Percentiles rank a stretch among this genome's conserved stretches.
Conservation (phyloP, 2,329 filamentous ascomycete species). For the Xylogone sp. region DNA sequence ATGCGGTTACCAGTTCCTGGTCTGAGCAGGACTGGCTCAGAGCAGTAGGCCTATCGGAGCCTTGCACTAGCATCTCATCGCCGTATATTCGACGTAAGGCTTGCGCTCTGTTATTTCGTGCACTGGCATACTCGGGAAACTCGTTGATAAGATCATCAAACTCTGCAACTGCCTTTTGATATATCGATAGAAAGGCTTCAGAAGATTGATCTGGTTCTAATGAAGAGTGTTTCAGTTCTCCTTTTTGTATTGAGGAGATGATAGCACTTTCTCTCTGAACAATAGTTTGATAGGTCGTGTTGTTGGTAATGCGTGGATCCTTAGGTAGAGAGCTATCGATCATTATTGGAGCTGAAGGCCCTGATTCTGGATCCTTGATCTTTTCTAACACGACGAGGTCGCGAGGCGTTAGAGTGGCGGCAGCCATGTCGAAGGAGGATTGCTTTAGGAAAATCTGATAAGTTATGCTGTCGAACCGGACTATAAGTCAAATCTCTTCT, state of each 20-base stretch:
- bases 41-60: conserved; percentile 19
- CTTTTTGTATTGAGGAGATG: conserved; percentile 48
- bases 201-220: conserved; percentile 12
- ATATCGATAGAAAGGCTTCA: conserved; percentile 35
- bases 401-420: conserved; percentile 47
- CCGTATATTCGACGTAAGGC: conserved; percentile 59
- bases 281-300: conserved; percentile 46
- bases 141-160: conserved; percentile 54
- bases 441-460: background rate
- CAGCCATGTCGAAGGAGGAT: conserved; percentile 38
- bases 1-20: conserved; percentile 36
- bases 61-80: conserved; percentile 49
- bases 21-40: conserved; percentile 36
- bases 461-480: no score
- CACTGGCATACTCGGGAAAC: conserved; percentile 65
- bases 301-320: conserved; percentile 54
- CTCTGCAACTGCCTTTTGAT: conserved; percentile 41
- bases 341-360: conserved; percentile 50
- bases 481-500: no score
- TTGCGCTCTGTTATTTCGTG: conserved; percentile 72
- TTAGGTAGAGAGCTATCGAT: conserved; percentile 47
- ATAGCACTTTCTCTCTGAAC: conserved; percentile 49
- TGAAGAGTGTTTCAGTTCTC: conserved; percentile 50
- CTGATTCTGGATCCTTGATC: conserved; percentile 63
- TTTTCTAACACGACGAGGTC: conserved; percentile 62